Conservation (phyloP, 208 protist species). For the Lotmaria passim region DNA sequence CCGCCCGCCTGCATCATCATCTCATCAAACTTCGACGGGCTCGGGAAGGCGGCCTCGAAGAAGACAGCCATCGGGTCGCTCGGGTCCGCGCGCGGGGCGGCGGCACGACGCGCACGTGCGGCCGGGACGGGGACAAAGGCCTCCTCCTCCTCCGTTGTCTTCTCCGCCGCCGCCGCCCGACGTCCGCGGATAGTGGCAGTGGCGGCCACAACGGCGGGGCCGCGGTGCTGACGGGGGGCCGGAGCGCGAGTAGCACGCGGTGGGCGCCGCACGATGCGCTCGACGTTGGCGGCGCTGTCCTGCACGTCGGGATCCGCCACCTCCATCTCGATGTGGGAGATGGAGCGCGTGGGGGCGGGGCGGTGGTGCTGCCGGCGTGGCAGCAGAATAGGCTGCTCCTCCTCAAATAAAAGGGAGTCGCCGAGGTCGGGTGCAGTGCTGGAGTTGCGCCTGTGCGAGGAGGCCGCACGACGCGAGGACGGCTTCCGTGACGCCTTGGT, state of each 20-base stretch:
- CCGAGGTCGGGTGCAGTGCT: constrained; percentile 56
- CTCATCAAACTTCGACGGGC: constrained; percentile 88
- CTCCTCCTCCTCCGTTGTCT: background rate
- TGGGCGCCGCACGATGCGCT: constrained; percentile 40
- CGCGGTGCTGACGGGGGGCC: constrained; percentile 13
- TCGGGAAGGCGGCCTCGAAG: constrained; percentile 82
- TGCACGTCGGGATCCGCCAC: constrained; percentile 39
- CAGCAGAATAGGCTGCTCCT: constrained; percentile 76
- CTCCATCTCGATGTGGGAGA: constrained; percentile 56
- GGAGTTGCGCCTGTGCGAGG: constrained; percentile 30
- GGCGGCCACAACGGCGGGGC: background rate
- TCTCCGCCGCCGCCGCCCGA: background rate
- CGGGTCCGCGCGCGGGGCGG: constrained; percentile 32
- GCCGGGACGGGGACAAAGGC: background rate
- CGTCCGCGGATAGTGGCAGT: background rate
- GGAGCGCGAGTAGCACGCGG: constrained; percentile 40
- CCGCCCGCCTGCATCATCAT: constrained; percentile 86
- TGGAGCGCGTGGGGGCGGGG: constrained; percentile 50
- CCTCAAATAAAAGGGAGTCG: constrained; percentile 65
- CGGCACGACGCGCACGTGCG: constrained; percentile 14
- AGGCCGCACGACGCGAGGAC: constrained; percentile 20
- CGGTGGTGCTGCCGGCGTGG: constrained; percentile 49
- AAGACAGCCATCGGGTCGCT: constrained; percentile 89
- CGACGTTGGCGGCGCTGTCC: constrained; percentile 33
- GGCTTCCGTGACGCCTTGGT: constrained; percentile 13